Conservation (phyloP, 2,329 filamentous ascomycete species). For the Fusarium dlaminii region DNA sequence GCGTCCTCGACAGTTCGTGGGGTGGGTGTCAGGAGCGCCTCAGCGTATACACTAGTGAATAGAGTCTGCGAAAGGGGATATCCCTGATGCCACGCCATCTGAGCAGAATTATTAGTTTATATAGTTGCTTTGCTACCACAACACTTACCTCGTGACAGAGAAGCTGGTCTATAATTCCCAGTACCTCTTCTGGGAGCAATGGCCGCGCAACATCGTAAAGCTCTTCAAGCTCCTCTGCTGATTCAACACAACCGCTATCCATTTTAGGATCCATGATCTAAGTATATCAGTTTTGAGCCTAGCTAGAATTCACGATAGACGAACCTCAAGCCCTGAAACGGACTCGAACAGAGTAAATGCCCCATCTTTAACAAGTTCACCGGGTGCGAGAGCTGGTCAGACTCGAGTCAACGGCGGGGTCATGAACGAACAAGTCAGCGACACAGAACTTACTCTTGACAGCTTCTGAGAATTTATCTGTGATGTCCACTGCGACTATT, state of each 20-base stretch:
- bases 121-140: neutral
- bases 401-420: slow-evolving; percentile 36
- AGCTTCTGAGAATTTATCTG: slow-evolving; percentile 63
- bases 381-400: slow-evolving; percentile 73
- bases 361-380: slow-evolving; percentile 92
- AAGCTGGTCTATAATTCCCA: slow-evolving; percentile 95
- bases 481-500: slow-evolving; percentile 67
- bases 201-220: slow-evolving; percentile 77
- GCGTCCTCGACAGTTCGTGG: slow-evolving; percentile 72
- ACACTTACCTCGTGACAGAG: slow-evolving; percentile 81
- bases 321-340: slow-evolving; percentile 83
- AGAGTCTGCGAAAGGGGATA: slow-evolving; percentile 94
- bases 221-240: slow-evolving; percentile 84
- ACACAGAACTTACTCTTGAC: slow-evolving; percentile 57
- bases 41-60: slow-evolving; percentile 91
- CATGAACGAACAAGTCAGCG: slow-evolving; percentile 1
- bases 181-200: slow-evolving; percentile 79
- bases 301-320: slow-evolving; percentile 4
- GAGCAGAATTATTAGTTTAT: slow-evolving; percentile 8
- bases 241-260: slow-evolving; percentile 88
- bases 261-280: slow-evolving; percentile 99
- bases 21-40: slow-evolving; percentile 78
- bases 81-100: slow-evolving; percentile 98
- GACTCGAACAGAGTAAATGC: slow-evolving; percentile 94
- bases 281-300: neutral